These are phyloP conservation scores for Yarrowia sp. DNA, from an alignment of 805 yeast genomes.

Conservation along the genomic window DNA sequence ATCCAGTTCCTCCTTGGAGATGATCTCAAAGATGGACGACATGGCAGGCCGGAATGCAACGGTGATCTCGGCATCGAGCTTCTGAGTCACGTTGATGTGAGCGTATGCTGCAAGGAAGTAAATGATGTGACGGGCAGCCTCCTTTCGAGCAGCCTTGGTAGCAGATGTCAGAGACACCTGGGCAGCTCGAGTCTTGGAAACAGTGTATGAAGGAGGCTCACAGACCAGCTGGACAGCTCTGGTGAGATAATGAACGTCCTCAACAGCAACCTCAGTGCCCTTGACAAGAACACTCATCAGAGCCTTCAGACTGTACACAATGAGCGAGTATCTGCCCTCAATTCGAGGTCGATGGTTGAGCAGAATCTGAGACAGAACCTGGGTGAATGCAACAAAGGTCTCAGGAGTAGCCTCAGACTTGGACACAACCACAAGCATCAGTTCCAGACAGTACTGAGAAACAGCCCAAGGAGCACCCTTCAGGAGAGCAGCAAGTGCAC, in stretches of 20 bases:
- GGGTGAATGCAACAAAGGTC: slow-evolving; percentile 45
- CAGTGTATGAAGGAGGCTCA: slow-evolving; percentile 55
- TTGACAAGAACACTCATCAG: slow-evolving; percentile 41
- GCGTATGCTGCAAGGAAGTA: slow-evolving; percentile 59
- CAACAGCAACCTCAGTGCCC: slow-evolving; percentile 31
- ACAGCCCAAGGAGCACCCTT: slow-evolving; percentile 56
- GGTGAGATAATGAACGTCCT: slow-evolving; percentile 50
- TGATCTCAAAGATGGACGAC: slow-evolving; percentile 62
- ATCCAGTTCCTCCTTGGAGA: slow-evolving; percentile 65
- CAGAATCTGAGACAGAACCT: slow-evolving; percentile 57
- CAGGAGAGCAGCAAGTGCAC: slow-evolving; percentile 37
- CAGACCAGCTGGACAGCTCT: slow-evolving; percentile 67
- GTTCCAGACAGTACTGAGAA: slow-evolving; percentile 65
- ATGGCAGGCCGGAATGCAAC: slow-evolving; percentile 55
- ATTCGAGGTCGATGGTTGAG: slow-evolving; percentile 69
- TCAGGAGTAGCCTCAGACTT: slow-evolving; percentile 34
- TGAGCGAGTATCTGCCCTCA: slow-evolving; percentile 68
- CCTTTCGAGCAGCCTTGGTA: slow-evolving; percentile 50
- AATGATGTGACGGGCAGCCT: slow-evolving; percentile 63
- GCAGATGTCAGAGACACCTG: slow-evolving; percentile 54
- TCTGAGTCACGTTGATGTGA: slow-evolving; percentile 49
- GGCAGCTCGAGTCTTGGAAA: slow-evolving; percentile 37
- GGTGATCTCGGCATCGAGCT: slow-evolving; percentile 49
- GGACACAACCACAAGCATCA: slow-evolving; percentile 46
- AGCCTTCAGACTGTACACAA: slow-evolving; percentile 50